phyloP scores from a whole-genome alignment of 108 stramenopile species.

The Nitzschia inconspicua region DNA sequence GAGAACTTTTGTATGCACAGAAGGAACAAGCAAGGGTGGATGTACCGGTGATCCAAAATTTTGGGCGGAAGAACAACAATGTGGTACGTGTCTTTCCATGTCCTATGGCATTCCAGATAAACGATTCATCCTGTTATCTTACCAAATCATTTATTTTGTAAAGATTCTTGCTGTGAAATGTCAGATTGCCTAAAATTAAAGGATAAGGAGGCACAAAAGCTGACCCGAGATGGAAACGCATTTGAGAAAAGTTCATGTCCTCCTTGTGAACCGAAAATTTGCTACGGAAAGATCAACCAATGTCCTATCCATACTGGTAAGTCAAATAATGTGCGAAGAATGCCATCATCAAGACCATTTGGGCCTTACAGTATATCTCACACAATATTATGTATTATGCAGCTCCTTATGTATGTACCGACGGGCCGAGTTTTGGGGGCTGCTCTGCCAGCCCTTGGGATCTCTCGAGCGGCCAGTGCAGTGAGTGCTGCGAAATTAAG shows the following conservation, averaged over 20 bases:
- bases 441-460: slow-evolving; percentile 63
- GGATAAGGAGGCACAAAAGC: slow-evolving; percentile 18
- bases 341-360: too few relatives aligned
- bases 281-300: slow-evolving; percentile 34
- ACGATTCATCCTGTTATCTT: too few relatives aligned
- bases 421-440: slow-evolving; percentile 49
- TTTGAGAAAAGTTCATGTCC: slow-evolving; percentile 27
- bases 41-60: slow-evolving; percentile 35
- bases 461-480: slow-evolving; percentile 10
- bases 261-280: slow-evolving; percentile 37
- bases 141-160: too few relatives aligned
- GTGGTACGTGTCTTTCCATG: too few relatives aligned
- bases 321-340: too few relatives aligned
- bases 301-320: slow-evolving; percentile 42
- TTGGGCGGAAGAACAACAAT: slow-evolving; percentile 44
- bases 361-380: too few relatives aligned
- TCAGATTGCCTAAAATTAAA: slow-evolving; percentile 21
- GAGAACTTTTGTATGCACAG: slow-evolving; percentile 58
- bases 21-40: slow-evolving; percentile 54
- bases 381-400: too few relatives aligned
- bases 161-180: slow-evolving; percentile 60
- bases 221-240: slow-evolving; percentile 17
- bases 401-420: slow-evolving; percentile 58
- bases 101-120: too few relatives aligned
- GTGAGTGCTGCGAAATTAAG: slow-evolving; percentile 32